Evolutionary conservation across 345 rosid species (phyloP).

Genomic region (Acer saccharum): DNA sequence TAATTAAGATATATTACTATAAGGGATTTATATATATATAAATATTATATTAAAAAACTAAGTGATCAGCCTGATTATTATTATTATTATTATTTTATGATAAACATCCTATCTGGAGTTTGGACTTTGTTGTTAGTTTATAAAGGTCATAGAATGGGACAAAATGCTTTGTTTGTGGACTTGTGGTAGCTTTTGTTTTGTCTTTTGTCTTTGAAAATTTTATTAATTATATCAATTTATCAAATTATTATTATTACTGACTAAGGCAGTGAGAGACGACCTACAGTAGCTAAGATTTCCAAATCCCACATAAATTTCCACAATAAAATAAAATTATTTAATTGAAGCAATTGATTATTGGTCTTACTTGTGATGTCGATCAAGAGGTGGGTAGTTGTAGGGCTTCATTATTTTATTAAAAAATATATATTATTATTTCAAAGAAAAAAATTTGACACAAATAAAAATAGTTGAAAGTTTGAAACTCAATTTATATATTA

Average conservation of each 20-base stretch:
- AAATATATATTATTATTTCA: background rate
- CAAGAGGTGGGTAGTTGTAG: slow-evolving; percentile 8
- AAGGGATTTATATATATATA: too few species aligned
- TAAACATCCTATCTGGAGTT: background rate
- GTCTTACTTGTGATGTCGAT: background rate
- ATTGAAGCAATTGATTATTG: background rate
- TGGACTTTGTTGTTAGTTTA: background rate
- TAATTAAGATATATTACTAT: too few species aligned
- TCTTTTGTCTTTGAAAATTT: background rate
- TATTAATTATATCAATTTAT: background rate
- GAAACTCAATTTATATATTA: too few species aligned
- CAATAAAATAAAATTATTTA: background rate
- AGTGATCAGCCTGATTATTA: too few species aligned
- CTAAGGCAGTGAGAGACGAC: background rate
- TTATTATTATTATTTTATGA: background rate
- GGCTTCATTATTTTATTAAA: background rate
- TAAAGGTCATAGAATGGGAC: slow-evolving; percentile 1
- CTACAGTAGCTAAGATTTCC: background rate
- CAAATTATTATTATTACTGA: background rate
- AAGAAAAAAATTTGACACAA: background rate
- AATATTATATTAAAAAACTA: too few species aligned
- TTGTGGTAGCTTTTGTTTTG: background rate
- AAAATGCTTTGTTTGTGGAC: background rate
- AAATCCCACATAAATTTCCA: background rate
- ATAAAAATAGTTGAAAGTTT: background rate